Base-by-base conservation (phyloP, 148 eudicot species). In the Rhododendron kiyosumense region DNA sequence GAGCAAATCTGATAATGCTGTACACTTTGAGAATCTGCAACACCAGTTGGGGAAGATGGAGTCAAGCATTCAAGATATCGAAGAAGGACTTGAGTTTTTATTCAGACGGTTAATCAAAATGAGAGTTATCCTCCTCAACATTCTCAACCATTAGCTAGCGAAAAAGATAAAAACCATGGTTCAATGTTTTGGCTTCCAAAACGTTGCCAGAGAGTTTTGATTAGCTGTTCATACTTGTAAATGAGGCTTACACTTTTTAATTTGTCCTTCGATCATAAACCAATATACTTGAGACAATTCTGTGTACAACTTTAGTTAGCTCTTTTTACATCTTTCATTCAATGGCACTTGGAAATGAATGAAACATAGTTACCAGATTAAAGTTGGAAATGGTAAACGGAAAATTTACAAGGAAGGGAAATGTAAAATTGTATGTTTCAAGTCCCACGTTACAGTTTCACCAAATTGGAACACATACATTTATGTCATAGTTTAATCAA, bases 101-200 rank as follows among this genome's bases (percentile, higher is more conserved):
- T 90, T 89, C 51, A 89, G 90, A 84, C 76, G 41, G 54, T 82
- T 91, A 59, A 87, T 92, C 71, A 91, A 87, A 79, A 90, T 87
- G 51, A 54, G 61, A 54, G 61, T 54, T 54, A 54, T 54, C 61
- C 20, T 54, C 61, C 61, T 54, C 61, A 71, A 71, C 76, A 71
- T 71, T 88, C 91, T 92, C 71, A 88, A 90, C 84, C 84, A 90
- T 81, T 90, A 90, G 76, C 20, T 14, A 32, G 76, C 6, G 11
- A 26, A 3, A 3, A 67, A 41, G 45, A 41, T 5, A 6, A 41
- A 41, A 41, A 41, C 43, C 43, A 41, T 41, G 43, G 61, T 54
- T 54, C 22, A 17, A 18, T 54, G 6, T 18, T 54, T 54, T 54
- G 61, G 22, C 20, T 17, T 54, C 24, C 28, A 61, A 18, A 81